Evolutionary conservation across 169 alveolate species (phyloP).

Genomic region (Eimeria maxima): DNA sequence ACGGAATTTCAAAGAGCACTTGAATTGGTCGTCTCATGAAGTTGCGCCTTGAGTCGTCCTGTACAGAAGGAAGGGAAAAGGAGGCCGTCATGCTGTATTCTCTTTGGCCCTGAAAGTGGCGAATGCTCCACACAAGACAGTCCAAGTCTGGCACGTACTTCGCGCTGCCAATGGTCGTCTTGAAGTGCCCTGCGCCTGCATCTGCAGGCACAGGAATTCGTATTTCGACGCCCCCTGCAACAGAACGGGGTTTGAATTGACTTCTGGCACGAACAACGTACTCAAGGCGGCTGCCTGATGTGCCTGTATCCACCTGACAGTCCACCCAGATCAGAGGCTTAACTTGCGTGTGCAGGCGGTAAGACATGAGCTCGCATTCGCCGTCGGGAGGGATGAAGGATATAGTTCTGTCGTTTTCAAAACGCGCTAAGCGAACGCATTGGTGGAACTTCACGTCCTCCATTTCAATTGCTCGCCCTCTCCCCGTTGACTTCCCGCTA

Average conservation of each 20-base stretch:
- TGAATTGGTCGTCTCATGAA: slow-evolving; percentile 97
- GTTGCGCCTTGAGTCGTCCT: slow-evolving; percentile 93
- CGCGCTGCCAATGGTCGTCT: slow-evolving; percentile 97
- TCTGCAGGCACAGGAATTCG: slow-evolving; percentile 99
- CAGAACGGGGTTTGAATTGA: slow-evolving; percentile 91
- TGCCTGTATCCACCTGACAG: slow-evolving; percentile 93
- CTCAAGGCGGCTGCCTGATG: slow-evolving; percentile 96
- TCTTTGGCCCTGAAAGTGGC: slow-evolving; percentile 99
- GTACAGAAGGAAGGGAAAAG: slow-evolving; percentile 98
- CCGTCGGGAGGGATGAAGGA: slow-evolving; percentile 99
- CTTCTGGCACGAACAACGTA: slow-evolving; percentile 93
- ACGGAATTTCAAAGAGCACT: slow-evolving; percentile 99
- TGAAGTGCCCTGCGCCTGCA: slow-evolving; percentile 95
- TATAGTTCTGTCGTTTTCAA: slow-evolving; percentile 98
- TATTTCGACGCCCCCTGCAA: slow-evolving; percentile 98
- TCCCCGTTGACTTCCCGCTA: slow-evolving; percentile 86
- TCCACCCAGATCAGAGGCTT: slow-evolving; percentile 99
- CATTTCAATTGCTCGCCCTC: slow-evolving; percentile 96
- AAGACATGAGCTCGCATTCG: slow-evolving; percentile 98
- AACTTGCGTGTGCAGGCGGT: slow-evolving; percentile 97
- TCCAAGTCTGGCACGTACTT: slow-evolving; percentile 98
- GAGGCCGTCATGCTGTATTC: slow-evolving; percentile 98
- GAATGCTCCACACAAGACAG: slow-evolving; percentile 97
- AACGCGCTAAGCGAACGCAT: slow-evolving; percentile 93
- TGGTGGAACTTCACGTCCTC: slow-evolving; percentile 99